Percentiles rank a stretch among this genome's conserved stretches.
phyloP scores from a whole-genome alignment of 148 eudicot species.

The Polygonum aviculare region DNA sequence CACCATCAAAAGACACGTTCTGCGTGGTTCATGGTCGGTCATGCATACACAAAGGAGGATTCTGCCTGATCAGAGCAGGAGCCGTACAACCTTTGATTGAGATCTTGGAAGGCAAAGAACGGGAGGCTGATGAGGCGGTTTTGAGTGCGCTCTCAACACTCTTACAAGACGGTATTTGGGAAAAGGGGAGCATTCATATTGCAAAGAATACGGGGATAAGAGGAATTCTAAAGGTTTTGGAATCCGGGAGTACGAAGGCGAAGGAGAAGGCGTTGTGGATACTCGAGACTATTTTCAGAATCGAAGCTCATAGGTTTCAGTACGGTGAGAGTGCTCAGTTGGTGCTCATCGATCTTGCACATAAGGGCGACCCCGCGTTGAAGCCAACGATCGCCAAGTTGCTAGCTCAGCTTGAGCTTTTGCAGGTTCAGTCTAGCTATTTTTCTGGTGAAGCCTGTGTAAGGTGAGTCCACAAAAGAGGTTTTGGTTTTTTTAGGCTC shows the following conservation, averaged over 20 bases:
- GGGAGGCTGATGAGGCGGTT: conserved; percentile 68
- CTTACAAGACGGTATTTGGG: conserved; percentile 55
- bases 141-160: conserved; percentile 50
- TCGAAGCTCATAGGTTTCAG: conserved; percentile 39
- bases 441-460: conserved; percentile 31
- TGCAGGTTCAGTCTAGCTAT: conserved; percentile 82
- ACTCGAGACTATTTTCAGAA: conserved; percentile 54
- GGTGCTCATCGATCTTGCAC: conserved; percentile 62
- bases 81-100: conserved; percentile 41
- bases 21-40: conserved; percentile 58
- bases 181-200: conserved; percentile 49
- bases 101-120: conserved; percentile 42
- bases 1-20: conserved; percentile 26
- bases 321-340: conserved; percentile 60
- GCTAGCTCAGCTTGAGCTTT: conserved; percentile 69
- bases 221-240: conserved; percentile 41
- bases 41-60: conserved; percentile 50
- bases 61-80: conserved; percentile 69
- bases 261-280: conserved; percentile 71
- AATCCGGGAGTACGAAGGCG: conserved; percentile 46
- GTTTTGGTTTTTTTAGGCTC: not conserved
- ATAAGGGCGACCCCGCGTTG: conserved; percentile 49
- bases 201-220: conserved; percentile 32
- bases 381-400: conserved; percentile 54
- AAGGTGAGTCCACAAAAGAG: not conserved